A percentile compares a stretch with the other conserved stretches of the same genome.
These are phyloP conservation scores for Rhazya stricta DNA, from an alignment of 257 asterid species.

Conservation along the genomic window DNA sequence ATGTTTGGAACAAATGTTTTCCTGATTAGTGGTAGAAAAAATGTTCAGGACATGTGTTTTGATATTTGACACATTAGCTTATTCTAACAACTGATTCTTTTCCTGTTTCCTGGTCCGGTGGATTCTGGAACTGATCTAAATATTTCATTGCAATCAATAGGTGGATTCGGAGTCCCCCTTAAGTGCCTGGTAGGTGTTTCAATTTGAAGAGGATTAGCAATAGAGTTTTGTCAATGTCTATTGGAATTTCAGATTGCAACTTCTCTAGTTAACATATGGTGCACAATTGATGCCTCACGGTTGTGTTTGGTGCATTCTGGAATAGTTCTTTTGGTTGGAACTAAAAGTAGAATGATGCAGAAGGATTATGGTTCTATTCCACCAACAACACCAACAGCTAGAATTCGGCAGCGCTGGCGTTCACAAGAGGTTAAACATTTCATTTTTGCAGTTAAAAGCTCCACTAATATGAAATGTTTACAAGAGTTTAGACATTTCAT, in stretches of 20 bases:
- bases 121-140: background rate
- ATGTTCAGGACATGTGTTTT: background rate
- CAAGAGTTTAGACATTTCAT: too few species aligned
- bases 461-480: background rate
- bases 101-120: background rate
- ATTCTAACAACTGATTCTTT: background rate
- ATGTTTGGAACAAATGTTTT: background rate
- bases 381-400: conserved; percentile 39
- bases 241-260: background rate
- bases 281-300: background rate
- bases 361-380: conserved; percentile 38
- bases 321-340: conserved; percentile 9
- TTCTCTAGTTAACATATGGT: background rate
- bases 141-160: background rate
- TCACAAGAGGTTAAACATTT: conserved; percentile 40
- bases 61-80: background rate
- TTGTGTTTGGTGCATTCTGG: background rate
- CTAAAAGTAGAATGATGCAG: conserved; percentile 25
- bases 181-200: background rate
- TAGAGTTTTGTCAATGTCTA: too few species aligned
- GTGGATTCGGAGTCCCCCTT: background rate
- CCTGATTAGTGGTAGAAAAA: background rate
- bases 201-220: too few species aligned
- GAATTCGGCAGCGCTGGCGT: conserved; percentile 43
- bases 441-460: background rate